phyloP scores from a whole-genome alignment of 176 grass and related monocot genomes.

The Avena insularis region DNA sequence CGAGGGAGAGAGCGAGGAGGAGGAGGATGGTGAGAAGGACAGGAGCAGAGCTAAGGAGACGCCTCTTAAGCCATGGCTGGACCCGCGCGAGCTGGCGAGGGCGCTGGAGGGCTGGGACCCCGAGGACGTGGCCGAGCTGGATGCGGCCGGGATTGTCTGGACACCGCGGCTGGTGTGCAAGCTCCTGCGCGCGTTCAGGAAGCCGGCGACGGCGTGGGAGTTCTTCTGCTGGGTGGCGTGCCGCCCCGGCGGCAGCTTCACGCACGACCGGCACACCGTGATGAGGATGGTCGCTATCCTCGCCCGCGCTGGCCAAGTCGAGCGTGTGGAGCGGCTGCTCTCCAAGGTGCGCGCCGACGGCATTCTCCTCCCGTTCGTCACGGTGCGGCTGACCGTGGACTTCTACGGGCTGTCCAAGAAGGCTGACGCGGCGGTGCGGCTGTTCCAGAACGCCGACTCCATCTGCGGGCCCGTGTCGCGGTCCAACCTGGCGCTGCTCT shows the following conservation, averaged over 20 bases:
- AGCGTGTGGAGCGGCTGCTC: slow-evolving; percentile 72
- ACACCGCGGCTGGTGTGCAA: slow-evolving; percentile 91
- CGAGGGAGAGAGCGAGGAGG: slow-evolving; percentile 47
- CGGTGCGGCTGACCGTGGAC: slow-evolving; percentile 69
- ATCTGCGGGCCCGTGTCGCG: slow-evolving; percentile 65
- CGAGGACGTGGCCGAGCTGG: slow-evolving; percentile 67
- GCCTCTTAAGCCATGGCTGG: slow-evolving; percentile 81
- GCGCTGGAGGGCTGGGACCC: slow-evolving; percentile 79
- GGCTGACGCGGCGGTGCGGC: slow-evolving; percentile 60
- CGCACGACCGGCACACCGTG: slow-evolving; percentile 73
- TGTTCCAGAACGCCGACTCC: slow-evolving; percentile 64
- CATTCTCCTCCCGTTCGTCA: slow-evolving; percentile 76
- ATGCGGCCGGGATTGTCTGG: slow-evolving; percentile 66
- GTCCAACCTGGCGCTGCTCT: slow-evolving; percentile 61
- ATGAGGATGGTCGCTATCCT: slow-evolving; percentile 80
- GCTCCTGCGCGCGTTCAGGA: slow-evolving; percentile 80
- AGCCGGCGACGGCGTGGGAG: slow-evolving; percentile 72
- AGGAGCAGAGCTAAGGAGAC: slow-evolving; percentile 23
- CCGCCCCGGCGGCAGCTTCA: slow-evolving; percentile 64
- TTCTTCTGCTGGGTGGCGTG: slow-evolving; percentile 97
- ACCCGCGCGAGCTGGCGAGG: slow-evolving; percentile 65
- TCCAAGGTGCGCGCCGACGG: slow-evolving; percentile 69
- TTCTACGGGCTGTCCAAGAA: slow-evolving; percentile 85
- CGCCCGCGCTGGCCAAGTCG: slow-evolving; percentile 68
- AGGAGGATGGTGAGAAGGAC: slow-evolving; percentile 27